A percentile compares a stretch with the other conserved stretches of the same genome.
phyloP scores from a whole-genome alignment of 805 yeast species.

The Pichia deserticola region DNA sequence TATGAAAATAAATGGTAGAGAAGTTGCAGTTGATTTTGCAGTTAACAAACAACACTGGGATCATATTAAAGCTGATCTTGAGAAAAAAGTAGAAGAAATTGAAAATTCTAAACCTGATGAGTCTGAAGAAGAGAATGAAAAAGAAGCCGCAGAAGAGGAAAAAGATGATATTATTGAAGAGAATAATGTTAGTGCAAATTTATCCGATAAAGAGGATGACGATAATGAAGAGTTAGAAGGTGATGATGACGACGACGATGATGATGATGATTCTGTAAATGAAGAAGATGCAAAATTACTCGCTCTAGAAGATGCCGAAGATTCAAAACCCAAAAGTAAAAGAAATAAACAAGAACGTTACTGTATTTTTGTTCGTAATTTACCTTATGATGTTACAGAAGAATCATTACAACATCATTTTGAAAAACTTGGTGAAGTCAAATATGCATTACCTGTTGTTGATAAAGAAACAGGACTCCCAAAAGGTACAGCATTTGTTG shows the following conservation, averaged over 20 bases:
- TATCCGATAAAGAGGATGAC: constrained; percentile 22
- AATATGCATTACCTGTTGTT: constrained; percentile 88
- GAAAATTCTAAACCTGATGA: constrained; percentile 32
- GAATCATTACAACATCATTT: constrained; percentile 78
- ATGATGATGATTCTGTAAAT: constrained; percentile 11
- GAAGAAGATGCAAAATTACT: constrained; percentile 26
- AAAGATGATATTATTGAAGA: constrained; percentile 23
- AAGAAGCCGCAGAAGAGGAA: constrained; percentile 31
- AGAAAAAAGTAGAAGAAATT: constrained; percentile 31
- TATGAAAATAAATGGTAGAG: constrained; percentile 78
- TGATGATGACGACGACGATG: constrained; percentile 22
- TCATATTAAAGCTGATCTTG: constrained; percentile 39
- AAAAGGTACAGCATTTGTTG: constrained; percentile 92
- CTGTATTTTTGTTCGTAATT: constrained; percentile 82
- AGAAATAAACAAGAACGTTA: constrained; percentile 59
- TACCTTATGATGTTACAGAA: constrained; percentile 89
- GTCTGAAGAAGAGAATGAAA: constrained; percentile 31
- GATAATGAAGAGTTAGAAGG: constrained; percentile 24
- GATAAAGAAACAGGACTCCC: constrained; percentile 83
- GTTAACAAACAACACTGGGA: constrained; percentile 84
- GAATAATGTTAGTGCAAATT: no score
- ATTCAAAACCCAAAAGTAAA: constrained; percentile 29
- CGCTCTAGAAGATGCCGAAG: constrained; percentile 30
- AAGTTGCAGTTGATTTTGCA: constrained; percentile 92
- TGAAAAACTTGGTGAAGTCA: constrained; percentile 73